Base-by-base conservation (phyloP, 1,139 yeast species). In the Hanseniaspora uvarum region DNA sequence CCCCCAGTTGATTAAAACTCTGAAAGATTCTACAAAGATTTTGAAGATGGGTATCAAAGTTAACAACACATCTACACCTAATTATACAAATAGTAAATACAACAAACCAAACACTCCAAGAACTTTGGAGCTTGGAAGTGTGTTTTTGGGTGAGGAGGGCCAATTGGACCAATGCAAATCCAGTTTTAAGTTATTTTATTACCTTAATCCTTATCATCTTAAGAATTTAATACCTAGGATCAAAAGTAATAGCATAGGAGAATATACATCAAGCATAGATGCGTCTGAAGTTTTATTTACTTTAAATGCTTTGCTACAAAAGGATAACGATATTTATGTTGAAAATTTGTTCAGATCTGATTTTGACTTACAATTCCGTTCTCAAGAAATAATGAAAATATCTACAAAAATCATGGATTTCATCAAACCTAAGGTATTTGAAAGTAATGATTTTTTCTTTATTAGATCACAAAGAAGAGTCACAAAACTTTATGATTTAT, bases 291-390 rank as follows among this genome's bases (percentile, higher is more conserved):
- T 39, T 2, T 44, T 53, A 6, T 18, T 10, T 6, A 49, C 40
- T 4, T 18, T 53, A 19, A 53, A 45, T 40, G 28, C 11, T 16
- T 23, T 53, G 5, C 19, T 53, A 6, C 43, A 49, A 39, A 48
- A 48, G 28, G 53, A 48, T 18, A 53, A 48, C 14, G 51, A 53
- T 8, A 12, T 48, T 3, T 49, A 31, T 33, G 37, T 45, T 5
- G 21, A 45, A 26, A 45, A 34, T 19, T 40, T 48, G 16, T 53
- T 53, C 26, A 31, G 48, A 21, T 36, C 43, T 21, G 48, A 37
- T 12, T 16, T 28, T 5, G 31, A 37, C 3, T 14, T 14, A 26
- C 24, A 33, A 33, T 38, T 19, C 11, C 19, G 5, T 18, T 19
- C 30, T 11, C 50, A 48, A 33, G 34, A 7, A 5, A 36, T 48